These are phyloP conservation scores for Vaucheria bursata DNA, from an alignment of 352 stramenopile species.

Conservation along the genomic window DNA sequence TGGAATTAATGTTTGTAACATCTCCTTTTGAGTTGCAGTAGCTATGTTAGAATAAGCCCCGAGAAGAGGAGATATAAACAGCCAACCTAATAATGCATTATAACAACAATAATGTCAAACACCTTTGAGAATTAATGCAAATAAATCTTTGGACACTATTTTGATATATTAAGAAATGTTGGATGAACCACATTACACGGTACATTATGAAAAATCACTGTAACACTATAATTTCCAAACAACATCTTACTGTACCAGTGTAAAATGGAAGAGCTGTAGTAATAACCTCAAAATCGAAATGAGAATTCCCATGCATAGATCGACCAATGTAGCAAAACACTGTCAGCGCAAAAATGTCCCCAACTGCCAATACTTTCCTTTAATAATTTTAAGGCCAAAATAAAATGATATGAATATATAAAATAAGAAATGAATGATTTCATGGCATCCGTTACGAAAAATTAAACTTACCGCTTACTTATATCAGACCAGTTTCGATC, in stretches of 20 bases:
- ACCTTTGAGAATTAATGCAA: too few relatives aligned
- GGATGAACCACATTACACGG: too few relatives aligned
- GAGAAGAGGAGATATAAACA: slow-evolving; percentile 34
- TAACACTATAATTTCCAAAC: too few relatives aligned
- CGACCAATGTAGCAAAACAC: slow-evolving; percentile 41
- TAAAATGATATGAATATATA: too few relatives aligned
- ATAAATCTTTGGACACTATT: too few relatives aligned
- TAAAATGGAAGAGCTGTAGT: slow-evolving; percentile 39
- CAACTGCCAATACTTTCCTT: slow-evolving; percentile 17
- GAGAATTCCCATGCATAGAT: slow-evolving; percentile 27
- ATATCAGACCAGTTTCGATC: slow-evolving; percentile 36
- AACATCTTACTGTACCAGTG: slow-evolving; percentile 20
- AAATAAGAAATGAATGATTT: too few relatives aligned
- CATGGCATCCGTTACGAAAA: too few relatives aligned
- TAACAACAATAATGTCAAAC: too few relatives aligned
- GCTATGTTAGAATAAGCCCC: slow-evolving; percentile 34
- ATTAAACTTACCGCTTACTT: background rate
- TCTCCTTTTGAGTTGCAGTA: slow-evolving; percentile 19
- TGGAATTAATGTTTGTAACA: slow-evolving; percentile 25
- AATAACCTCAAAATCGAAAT: slow-evolving; percentile 38
- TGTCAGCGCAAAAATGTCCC: slow-evolving; percentile 26
- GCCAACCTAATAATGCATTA: too few relatives aligned
- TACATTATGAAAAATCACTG: too few relatives aligned
- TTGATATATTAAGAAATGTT: too few relatives aligned
- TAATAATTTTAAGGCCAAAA: background rate